Percentiles rank a stretch among this genome's conserved stretches.
Evolutionary conservation across 2,329 filamentous ascomycete species (phyloP).

Genomic region (Byssochlamys sp.): DNA sequence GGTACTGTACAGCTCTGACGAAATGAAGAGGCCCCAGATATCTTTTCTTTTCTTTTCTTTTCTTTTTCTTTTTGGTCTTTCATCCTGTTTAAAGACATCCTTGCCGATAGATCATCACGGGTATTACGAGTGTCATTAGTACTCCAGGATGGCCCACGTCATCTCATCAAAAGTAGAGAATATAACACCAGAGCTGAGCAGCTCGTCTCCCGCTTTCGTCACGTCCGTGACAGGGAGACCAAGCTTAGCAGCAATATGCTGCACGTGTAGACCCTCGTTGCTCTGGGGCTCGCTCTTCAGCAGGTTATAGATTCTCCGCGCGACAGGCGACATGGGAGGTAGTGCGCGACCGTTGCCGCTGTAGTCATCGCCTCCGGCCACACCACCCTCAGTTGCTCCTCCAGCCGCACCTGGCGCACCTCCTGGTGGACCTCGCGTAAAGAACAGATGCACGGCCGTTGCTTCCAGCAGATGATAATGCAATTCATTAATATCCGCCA

Average conservation of each 20-base stretch:
- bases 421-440: constrained; percentile 57
- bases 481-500: constrained; percentile 83
- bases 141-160: constrained; percentile 79
- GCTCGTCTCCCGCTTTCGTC: constrained; percentile 67
- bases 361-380: constrained; percentile 27
- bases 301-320: constrained; percentile 61
- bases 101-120: neutral
- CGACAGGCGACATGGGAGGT: constrained; percentile 44
- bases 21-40: constrained; percentile 14
- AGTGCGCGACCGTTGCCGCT: constrained; percentile 26
- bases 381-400: constrained; percentile 33
- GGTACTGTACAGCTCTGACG: neutral
- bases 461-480: constrained; percentile 86
- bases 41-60: constrained; percentile 9
- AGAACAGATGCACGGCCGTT: constrained; percentile 75
- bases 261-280: constrained; percentile 75
- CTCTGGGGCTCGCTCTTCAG: constrained; percentile 59
- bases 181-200: constrained; percentile 63
- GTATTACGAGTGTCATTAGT: neutral
- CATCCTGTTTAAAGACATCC: constrained; percentile 3
- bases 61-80: constrained; percentile 3
- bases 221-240: constrained; percentile 62
- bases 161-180: constrained; percentile 88
- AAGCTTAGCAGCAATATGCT: constrained; percentile 60
- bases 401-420: constrained; percentile 35